Evolutionary conservation across 331 rosid species (phyloP).

Genomic region (Telfairia occidentalis): DNA sequence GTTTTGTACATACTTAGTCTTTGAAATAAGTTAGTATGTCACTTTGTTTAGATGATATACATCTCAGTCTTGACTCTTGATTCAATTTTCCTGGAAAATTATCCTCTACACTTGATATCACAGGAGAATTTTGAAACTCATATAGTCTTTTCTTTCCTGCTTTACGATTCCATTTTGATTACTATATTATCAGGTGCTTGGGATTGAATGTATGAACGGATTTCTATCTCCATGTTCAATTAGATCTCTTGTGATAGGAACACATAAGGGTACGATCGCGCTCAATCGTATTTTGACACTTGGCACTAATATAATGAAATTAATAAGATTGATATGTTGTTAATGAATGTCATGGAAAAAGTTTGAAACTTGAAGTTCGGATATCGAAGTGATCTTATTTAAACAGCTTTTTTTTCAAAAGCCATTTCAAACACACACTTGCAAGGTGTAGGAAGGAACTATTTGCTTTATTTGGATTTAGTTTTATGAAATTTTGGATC

Average conservation of each 20-base stretch:
- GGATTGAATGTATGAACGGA: background rate
- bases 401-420: too few species aligned
- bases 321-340: too few species aligned
- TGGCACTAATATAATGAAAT: too few species aligned
- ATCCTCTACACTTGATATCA: background rate
- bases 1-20: constrained; percentile 26
- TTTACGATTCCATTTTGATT: background rate
- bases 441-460: too few species aligned
- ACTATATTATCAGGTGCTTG: background rate
- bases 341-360: background rate
- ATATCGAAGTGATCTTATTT: too few species aligned
- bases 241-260: background rate
- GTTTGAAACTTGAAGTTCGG: too few species aligned
- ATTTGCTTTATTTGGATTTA: too few species aligned
- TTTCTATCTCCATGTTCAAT: background rate
- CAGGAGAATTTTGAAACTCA: background rate
- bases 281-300: too few species aligned
- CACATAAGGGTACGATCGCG: too few species aligned
- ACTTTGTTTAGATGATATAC: background rate
- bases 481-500: too few species aligned
- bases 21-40: constrained; percentile 27
- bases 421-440: too few species aligned
- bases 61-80: background rate
- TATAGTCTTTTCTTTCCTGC: background rate
- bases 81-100: background rate